phyloP scores from a whole-genome alignment of 2,329 filamentous ascomycete species.

The Diaporthe citri region DNA sequence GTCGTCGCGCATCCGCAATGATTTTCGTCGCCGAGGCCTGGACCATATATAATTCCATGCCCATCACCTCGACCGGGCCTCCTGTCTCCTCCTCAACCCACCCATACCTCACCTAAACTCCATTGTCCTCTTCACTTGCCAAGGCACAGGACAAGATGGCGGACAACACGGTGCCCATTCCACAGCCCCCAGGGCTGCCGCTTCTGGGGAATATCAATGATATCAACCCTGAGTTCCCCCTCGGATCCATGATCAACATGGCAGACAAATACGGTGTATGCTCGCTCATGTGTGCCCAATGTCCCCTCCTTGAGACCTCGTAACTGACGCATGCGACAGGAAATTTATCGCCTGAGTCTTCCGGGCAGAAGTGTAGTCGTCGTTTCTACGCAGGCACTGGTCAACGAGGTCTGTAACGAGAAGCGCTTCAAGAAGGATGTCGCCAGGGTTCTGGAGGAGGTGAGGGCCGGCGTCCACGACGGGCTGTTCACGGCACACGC shows the following conservation, averaged over 20 bases:
- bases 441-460: conserved; percentile 61
- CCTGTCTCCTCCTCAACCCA: background rate
- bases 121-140: conserved; percentile 5
- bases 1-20: background rate
- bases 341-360: conserved; percentile 40
- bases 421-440: conserved; percentile 72
- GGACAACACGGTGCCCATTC: conserved; percentile 61
- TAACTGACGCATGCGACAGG: conserved; percentile 40
- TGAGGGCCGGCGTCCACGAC: conserved; percentile 71
- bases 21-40: background rate
- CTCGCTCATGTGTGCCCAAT: background rate
- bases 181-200: conserved; percentile 73
- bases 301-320: background rate
- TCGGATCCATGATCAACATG: conserved; percentile 67
- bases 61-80: background rate
- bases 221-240: conserved; percentile 69
- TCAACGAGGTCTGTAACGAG: conserved; percentile 74
- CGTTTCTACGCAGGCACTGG: conserved; percentile 50
- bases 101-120: background rate
- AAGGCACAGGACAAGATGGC: conserved; percentile 31
- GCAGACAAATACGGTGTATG: conserved; percentile 74
- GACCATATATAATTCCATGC: conserved; percentile 9
- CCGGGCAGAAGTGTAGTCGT: conserved; percentile 37
- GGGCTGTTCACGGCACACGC: conserved; percentile 69
- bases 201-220: conserved; percentile 75